These are phyloP conservation scores for Beauveria brongniartii DNA, from an alignment of 2,329 filamentous ascomycete genomes.

Conservation along the genomic window DNA sequence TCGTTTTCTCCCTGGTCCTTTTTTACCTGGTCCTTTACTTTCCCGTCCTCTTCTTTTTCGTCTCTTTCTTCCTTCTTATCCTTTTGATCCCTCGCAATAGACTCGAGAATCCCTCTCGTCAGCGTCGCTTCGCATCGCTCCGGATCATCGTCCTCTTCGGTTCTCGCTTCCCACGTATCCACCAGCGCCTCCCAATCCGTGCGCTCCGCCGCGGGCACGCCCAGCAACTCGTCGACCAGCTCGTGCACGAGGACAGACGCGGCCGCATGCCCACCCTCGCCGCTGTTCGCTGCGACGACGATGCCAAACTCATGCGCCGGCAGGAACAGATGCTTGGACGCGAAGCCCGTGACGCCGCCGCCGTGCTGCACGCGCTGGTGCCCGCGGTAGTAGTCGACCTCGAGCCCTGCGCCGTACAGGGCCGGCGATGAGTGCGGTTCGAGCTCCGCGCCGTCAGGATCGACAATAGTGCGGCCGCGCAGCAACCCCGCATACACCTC, in stretches of 20 bases:
- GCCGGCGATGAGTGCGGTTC: constrained; percentile 10
- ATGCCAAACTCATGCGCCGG: constrained; percentile 19
- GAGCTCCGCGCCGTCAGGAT: constrained; percentile 11
- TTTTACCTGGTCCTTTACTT: not conserved
- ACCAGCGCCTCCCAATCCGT: constrained; percentile 6
- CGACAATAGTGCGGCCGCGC: constrained; percentile 14
- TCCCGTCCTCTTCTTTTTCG: not conserved
- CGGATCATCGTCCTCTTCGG: not conserved
- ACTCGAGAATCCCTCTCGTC: not conserved
- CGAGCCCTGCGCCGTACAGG: constrained; percentile 19
- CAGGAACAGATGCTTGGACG: constrained; percentile 20
- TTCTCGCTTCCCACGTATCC: not conserved
- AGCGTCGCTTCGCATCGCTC: not conserved
- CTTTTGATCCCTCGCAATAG: not conserved
- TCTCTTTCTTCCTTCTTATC: not conserved
- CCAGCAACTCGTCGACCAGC: constrained; percentile 16
- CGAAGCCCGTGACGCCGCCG: constrained; percentile 19
- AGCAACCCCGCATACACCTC: constrained; percentile 18
- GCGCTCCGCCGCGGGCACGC: not conserved
- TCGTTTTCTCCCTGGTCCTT: not conserved
- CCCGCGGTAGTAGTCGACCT: constrained; percentile 16
- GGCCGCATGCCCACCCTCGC: constrained; percentile 12
- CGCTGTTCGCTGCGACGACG: constrained; percentile 20
- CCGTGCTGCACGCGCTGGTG: constrained; percentile 19
- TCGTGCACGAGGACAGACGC: constrained; percentile 14